phyloP scores from a whole-genome alignment of 495 filamentous ascomycete species.

The Penicillium lagena region DNA sequence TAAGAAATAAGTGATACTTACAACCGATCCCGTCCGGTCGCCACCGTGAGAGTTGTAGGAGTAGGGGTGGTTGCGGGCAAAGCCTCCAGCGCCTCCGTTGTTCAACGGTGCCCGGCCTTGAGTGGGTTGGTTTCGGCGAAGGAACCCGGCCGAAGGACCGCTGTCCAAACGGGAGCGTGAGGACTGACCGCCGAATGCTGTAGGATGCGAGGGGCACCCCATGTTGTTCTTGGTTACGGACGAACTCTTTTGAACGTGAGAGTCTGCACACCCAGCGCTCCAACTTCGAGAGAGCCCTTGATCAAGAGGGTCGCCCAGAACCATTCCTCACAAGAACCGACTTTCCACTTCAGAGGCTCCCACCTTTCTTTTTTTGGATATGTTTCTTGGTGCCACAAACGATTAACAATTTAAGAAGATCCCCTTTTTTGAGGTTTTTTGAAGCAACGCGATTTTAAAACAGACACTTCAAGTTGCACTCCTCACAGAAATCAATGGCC shows the following conservation, averaged over 20 bases:
- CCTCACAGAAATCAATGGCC: constrained; percentile 2
- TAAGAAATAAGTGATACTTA: background rate
- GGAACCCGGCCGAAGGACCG: constrained; percentile 7
- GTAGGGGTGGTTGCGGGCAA: background rate
- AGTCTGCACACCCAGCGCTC: background rate
- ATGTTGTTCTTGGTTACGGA: background rate
- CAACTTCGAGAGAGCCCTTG: background rate
- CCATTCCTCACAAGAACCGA: constrained; percentile 2
- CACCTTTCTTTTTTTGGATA: constrained; percentile 4
- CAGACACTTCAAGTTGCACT: background rate
- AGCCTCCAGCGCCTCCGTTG: background rate
- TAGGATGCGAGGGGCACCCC: too few species aligned
- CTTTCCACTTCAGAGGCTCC: constrained; percentile 12
- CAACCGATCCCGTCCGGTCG: background rate
- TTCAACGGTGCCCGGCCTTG: constrained; percentile 6
- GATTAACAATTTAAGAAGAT: background rate
- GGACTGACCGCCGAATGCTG: background rate
- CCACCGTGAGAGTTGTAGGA: background rate
- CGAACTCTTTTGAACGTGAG: background rate
- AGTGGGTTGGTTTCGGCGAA: constrained; percentile 3
- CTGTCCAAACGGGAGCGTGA: background rate
- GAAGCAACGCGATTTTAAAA: background rate
- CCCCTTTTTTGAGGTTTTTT: constrained; percentile 3
- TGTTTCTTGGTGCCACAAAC: background rate
- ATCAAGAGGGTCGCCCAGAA: background rate